phyloP scores from a whole-genome alignment of 352 stramenopile genomes.

The Albugo laibachii region DNA sequence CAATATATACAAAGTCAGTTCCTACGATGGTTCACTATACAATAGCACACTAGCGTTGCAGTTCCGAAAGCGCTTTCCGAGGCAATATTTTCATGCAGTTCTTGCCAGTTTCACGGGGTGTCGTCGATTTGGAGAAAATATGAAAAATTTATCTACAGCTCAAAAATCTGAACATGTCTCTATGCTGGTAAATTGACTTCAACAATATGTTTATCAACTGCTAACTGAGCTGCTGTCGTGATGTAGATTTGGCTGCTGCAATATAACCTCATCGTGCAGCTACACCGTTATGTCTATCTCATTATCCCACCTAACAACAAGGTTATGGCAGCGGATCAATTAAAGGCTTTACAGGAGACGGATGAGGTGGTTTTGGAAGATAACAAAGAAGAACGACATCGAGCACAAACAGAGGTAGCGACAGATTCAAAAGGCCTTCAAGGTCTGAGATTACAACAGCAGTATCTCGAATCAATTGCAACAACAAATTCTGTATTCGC shows the following conservation, averaged over 20 bases:
- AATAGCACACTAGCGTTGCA: conserved; percentile 32
- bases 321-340: conserved; percentile 12
- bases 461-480: conserved; percentile 59
- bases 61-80: conserved; percentile 52
- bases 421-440: neutral
- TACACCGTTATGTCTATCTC: conserved; percentile 77
- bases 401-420: neutral
- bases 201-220: neutral
- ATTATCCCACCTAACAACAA: conserved; percentile 50
- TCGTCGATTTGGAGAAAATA: conserved; percentile 49
- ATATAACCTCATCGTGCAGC: conserved; percentile 58
- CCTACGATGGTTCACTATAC: conserved; percentile 25
- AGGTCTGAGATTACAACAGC: neutral
- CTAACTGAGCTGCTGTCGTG: neutral
- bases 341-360: neutral
- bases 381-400: neutral
- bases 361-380: neutral
- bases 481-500: conserved; percentile 60
- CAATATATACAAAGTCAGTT: conserved; percentile 71
- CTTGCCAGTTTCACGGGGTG: conserved; percentile 51
- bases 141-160: conserved; percentile 36
- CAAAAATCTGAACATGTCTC: conserved; percentile 77
- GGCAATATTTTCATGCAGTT: conserved; percentile 48
- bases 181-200: conserved; percentile 27
- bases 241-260: conserved; percentile 65